A percentile compares a stretch with the other conserved stretches of the same genome.
phyloP scores from a whole-genome alignment of 1,284 basidiomycete species.

The Sanghuangporus weigelae region DNA sequence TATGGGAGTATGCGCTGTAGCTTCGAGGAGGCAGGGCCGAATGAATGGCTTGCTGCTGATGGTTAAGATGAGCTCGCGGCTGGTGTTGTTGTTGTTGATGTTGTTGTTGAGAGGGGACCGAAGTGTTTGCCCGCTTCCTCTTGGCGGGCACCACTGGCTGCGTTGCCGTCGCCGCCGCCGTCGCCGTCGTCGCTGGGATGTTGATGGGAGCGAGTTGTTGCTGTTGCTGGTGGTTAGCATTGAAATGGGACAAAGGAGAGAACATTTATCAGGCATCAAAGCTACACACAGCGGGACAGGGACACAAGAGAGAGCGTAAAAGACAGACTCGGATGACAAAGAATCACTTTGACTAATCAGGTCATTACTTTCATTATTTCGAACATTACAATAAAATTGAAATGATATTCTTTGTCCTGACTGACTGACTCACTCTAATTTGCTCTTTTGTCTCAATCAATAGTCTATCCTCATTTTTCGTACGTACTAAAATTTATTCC shows the following conservation, averaged over 20 bases:
- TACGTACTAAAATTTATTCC: no score
- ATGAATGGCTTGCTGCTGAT: background rate
- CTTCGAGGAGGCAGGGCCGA: background rate
- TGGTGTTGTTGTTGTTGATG: constrained; percentile 2
- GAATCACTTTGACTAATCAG: background rate
- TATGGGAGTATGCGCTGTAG: background rate
- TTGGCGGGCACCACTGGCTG: constrained; percentile 5
- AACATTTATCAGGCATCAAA: background rate
- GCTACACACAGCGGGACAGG: background rate
- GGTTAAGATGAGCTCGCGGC: background rate
- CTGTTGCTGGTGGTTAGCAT: background rate
- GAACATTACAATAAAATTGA: background rate
- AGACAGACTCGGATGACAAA: background rate
- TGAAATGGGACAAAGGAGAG: background rate
- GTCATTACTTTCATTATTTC: background rate
- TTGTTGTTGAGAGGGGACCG: background rate
- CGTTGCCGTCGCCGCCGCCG: background rate
- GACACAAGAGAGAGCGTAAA: background rate
- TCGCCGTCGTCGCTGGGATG: background rate
- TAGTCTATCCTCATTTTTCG: no score
- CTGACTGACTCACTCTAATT: no score
- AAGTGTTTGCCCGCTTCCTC: constrained; percentile 7
- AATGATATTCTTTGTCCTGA: background rate
- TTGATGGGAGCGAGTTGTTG: background rate
- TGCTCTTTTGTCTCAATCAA: no score